Percentiles rank a stretch among this genome's conserved stretches.
Evolutionary conservation across 352 stramenopile genomes (phyloP).

Genomic region (Phytophthora ohioensis): DNA sequence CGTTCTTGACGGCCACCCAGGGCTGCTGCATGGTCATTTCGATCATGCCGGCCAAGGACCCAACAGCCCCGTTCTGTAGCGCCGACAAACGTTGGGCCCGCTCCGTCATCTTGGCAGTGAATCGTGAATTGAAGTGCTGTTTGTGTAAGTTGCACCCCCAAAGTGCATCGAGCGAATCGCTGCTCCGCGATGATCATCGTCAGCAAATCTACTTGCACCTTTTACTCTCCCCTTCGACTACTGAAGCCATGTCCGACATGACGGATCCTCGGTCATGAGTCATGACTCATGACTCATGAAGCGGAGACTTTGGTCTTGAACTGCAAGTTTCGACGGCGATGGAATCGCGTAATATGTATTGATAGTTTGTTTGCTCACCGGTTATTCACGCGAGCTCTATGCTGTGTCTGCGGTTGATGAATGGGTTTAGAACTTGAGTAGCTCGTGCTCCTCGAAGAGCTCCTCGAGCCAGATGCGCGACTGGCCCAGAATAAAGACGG

Average conservation of each 20-base stretch:
- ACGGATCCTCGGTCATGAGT: too few species aligned
- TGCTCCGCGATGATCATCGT: slow-evolving; percentile 6
- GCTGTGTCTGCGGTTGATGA: slow-evolving; percentile 16
- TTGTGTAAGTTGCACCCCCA: background rate
- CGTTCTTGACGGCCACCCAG: slow-evolving; percentile 85
- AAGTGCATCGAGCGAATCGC: slow-evolving; percentile 23
- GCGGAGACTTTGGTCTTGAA: background rate
- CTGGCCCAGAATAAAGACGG: slow-evolving; percentile 86
- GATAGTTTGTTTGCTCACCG: slow-evolving; percentile 3
- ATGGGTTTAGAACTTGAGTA: slow-evolving; percentile 51
- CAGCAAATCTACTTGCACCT: slow-evolving; percentile 10
- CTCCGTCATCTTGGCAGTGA: slow-evolving; percentile 42
- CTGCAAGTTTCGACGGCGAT: background rate
- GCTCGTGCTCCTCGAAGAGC: slow-evolving; percentile 67
- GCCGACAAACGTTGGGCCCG: slow-evolving; percentile 68
- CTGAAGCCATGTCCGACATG: background rate
- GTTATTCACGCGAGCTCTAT: slow-evolving; percentile 27
- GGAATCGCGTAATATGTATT: slow-evolving; percentile 8
- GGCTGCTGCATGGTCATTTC: slow-evolving; percentile 86
- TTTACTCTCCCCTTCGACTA: slow-evolving; percentile 16
- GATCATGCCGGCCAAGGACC: slow-evolving; percentile 84
- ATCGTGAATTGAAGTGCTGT: slow-evolving; percentile 10
- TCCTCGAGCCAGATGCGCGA: slow-evolving; percentile 76
- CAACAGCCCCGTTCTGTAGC: slow-evolving; percentile 77
- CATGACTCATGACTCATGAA: too few species aligned